Base-by-base conservation (phyloP, 208 protist genomes). In the Trypanosomatidae sp. region DNA sequence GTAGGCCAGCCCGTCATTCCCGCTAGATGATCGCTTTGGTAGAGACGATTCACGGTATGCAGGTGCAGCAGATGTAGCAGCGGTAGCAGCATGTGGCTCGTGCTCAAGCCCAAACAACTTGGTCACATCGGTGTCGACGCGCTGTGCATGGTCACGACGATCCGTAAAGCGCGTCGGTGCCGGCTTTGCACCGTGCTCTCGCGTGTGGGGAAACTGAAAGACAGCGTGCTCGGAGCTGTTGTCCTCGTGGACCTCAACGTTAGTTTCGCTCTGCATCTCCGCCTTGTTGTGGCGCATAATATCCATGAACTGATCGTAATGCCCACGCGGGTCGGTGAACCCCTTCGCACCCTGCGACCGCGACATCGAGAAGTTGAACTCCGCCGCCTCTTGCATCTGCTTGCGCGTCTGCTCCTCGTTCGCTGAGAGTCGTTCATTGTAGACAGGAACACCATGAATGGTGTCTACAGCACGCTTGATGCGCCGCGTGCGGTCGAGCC, bases 301-400 rank as follows among this genome's bases (percentile, higher is more conserved):
- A 55, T 80, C 71, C 50, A 92, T 82, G 52, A 95, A 88, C 62
- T 92, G 64, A 43, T 95, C 88, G 76, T 87, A 92, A 73, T 92
- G 86, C n/a, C 86, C 88, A 44, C 88, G 86, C 28, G 90, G 90
- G 73, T 95, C 90, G 4, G 88, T 89, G 76, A 95, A 95, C 55
- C 90, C 90, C 66, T 95, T 95, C 39, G 90, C 88, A 22, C 90
- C 90, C 62, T 92, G 87, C 30, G 88, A 82, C 60, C 77, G 83
- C 15, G 85, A 71, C 8, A 95, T n/a, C 28, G 73, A 73, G 69
- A 89, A 91, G 74, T 93, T 95, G 68, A 95, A 95, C 80, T 95
- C 81, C 49, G 88, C 86, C 28, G 90, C 90, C 76, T 95, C 88
- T n/a, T 82, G 82, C 90, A 95, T 95, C 77, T 93, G 86, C 72